These are phyloP conservation scores for Harrya chromipes DNA, from an alignment of 768 basidiomycete species.

Conservation along the genomic window DNA sequence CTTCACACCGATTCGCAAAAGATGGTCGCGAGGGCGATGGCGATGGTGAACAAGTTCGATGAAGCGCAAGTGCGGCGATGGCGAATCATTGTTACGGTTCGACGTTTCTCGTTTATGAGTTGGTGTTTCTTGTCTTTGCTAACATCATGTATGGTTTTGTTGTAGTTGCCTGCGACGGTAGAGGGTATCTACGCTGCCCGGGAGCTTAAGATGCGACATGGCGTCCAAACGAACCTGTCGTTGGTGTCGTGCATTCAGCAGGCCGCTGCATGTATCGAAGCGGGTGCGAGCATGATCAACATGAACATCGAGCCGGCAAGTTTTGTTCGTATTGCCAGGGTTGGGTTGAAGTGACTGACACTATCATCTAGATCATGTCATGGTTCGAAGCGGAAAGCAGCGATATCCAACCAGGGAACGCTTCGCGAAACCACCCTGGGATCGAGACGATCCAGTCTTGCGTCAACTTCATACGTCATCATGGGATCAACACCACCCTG, in stretches of 20 bases:
- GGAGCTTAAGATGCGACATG: conserved; percentile 34
- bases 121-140: not conserved
- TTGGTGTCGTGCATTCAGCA: conserved; percentile 54
- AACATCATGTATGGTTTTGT: not conserved
- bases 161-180: conserved; percentile 57
- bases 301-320: conserved; percentile 51
- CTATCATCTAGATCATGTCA: conserved; percentile 35
- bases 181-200: conserved; percentile 49
- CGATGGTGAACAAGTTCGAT: conserved; percentile 41
- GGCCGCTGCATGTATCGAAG: conserved; percentile 52
- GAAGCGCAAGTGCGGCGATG: conserved; percentile 36
- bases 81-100: conserved; percentile 50
- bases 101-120: not conserved
- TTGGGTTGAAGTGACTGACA: conserved; percentile 1
- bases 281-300: conserved; percentile 46
- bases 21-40: conserved; percentile 43
- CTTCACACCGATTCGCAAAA: conserved; percentile 32
- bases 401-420: not conserved
- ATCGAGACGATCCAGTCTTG: conserved; percentile 47
- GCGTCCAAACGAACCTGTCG: conserved; percentile 50
- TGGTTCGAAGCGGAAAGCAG: conserved; percentile 37
- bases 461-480: conserved; percentile 40
- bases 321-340: not conserved
- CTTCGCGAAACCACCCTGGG: conserved; percentile 37
- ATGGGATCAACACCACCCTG: conserved; percentile 39